Evolutionary conservation across 1,139 yeast genomes (phyloP).

Genomic region (Zygosaccharomyces pseudobailii): DNA sequence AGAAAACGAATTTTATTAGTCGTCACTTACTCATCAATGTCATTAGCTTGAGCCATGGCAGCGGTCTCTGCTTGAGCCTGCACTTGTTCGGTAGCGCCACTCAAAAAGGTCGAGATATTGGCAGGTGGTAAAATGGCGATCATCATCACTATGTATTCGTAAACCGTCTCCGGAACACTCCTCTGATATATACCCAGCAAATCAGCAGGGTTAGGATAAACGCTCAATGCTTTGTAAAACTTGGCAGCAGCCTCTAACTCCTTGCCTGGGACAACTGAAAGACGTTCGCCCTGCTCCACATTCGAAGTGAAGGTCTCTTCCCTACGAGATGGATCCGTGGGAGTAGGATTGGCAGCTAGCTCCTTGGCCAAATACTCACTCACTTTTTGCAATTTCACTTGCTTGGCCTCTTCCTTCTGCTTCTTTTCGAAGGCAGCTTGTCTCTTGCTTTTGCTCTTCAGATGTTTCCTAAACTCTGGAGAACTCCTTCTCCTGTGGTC

Average conservation of each 20-base stretch:
- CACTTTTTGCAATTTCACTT: conserved; percentile 56
- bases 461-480: conserved; percentile 70
- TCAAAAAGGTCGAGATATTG: conserved; percentile 65
- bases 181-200: conserved; percentile 84
- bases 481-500: conserved; percentile 88
- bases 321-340: conserved; percentile 58
- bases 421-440: conserved; percentile 55
- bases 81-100: conserved; percentile 35
- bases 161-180: conserved; percentile 74
- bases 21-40: conserved; percentile 24
- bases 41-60: conserved; percentile 20
- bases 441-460: conserved; percentile 58
- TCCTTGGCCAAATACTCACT: conserved; percentile 60
- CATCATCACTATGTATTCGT: conserved; percentile 81
- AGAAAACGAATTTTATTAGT: conserved; percentile 7
- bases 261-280: conserved; percentile 51
- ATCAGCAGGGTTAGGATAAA: conserved; percentile 93
- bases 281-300: conserved; percentile 78
- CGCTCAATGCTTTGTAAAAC: conserved; percentile 91
- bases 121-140: conserved; percentile 87
- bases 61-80: conserved; percentile 18
- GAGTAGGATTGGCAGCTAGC: conserved; percentile 67
- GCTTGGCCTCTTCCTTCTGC: conserved; percentile 55
- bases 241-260: conserved; percentile 79
- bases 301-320: conserved; percentile 75